These are phyloP conservation scores for Platanthera zijinensis DNA, from an alignment of 106 monocot species.

Conservation along the genomic window DNA sequence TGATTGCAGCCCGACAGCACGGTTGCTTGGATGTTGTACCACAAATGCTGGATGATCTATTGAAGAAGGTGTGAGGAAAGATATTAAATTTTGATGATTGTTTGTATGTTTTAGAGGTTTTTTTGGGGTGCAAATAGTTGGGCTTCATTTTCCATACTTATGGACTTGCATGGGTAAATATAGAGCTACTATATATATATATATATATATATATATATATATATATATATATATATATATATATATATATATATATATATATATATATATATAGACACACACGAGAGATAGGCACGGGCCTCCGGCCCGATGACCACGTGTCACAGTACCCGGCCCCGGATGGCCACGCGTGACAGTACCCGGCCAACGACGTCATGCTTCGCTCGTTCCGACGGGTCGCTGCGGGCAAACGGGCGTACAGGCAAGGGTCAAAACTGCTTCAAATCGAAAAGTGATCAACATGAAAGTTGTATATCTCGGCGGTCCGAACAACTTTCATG, in stretches of 20 bases:
- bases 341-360: too few relatives aligned
- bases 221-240: neutral
- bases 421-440: too few relatives aligned
- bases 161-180: neutral
- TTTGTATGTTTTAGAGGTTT: neutral
- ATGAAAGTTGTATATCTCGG: too few relatives aligned
- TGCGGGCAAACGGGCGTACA: too few relatives aligned
- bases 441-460: too few relatives aligned
- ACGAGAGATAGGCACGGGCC: too few relatives aligned
- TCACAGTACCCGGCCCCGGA: too few relatives aligned
- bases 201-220: neutral
- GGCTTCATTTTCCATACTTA: neutral
- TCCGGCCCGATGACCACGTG: too few relatives aligned
- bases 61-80: neutral
- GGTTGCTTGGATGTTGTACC: constrained; percentile 3
- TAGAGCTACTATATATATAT: neutral
- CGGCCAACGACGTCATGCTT: too few relatives aligned
- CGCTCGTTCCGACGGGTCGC: too few relatives aligned
- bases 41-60: neutral
- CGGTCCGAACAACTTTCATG: too few relatives aligned
- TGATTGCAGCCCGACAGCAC: neutral
- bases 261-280: neutral
- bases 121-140: neutral
- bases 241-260: too few relatives aligned
- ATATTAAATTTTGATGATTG: neutral